Conservation (phyloP, 2,329 filamentous ascomycete species). For the Neonectria magnoliae region DNA sequence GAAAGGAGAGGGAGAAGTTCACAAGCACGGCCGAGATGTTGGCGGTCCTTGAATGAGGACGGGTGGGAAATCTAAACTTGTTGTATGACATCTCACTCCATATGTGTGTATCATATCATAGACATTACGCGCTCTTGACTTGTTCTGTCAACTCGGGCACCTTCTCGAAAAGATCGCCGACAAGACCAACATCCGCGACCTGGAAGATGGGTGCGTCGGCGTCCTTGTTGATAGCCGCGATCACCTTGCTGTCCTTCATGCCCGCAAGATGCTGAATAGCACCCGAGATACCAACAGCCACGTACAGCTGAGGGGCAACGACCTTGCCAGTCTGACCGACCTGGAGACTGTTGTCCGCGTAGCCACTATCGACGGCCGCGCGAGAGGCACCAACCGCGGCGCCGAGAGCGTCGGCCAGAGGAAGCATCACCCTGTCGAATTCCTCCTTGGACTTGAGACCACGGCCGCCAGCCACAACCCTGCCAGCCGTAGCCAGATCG, state of each 20-base stretch:
- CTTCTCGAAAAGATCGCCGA: conserved; percentile 95
- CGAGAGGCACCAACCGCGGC: conserved; percentile 96
- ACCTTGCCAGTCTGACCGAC: conserved; percentile 99
- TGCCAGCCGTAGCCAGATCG: conserved; percentile 87
- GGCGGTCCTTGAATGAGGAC: conserved; percentile 54
- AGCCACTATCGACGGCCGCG: conserved; percentile 95
- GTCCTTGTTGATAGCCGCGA: conserved; percentile 99
- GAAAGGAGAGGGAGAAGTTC: conserved; percentile 83
- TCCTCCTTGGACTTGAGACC: conserved; percentile 98
- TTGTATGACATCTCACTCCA: conserved; percentile 41
- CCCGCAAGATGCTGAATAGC: conserved; percentile 98
- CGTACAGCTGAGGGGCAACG: conserved; percentile 93
- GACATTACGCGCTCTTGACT: conserved; percentile 69
- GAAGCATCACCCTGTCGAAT: conserved; percentile 91
- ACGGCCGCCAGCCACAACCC: conserved; percentile 92
- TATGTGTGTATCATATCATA: conserved; percentile 32
- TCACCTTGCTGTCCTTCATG: conserved; percentile 99
- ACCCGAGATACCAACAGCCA: conserved; percentile 95
- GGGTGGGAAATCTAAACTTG: conserved; percentile 31
- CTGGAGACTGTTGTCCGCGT: conserved; percentile 97
- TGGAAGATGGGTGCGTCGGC: conserved; percentile 98
- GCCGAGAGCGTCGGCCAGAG: conserved; percentile 89
- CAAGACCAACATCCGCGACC: conserved; percentile 93
- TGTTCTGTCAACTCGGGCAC: conserved; percentile 97
- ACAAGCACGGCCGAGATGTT: conserved; percentile 68